Base-by-base conservation (phyloP, 2,329 filamentous ascomycete species). In the Penicillium crustosum region DNA sequence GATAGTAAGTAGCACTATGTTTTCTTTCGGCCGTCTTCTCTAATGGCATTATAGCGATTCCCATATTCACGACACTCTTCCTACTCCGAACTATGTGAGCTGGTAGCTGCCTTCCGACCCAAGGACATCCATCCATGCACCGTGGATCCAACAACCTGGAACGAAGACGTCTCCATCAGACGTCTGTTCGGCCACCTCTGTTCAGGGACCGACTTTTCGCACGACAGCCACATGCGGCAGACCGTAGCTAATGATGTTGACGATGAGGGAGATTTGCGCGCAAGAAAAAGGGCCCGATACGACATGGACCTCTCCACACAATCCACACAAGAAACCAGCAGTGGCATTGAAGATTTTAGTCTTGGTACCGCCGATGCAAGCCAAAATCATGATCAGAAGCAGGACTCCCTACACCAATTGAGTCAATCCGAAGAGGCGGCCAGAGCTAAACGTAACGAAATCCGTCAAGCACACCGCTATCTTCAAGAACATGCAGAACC, bases 1-100 rank as follows among this genome's bases (percentile, higher is more conserved):
- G 23, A 76, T 77, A 49, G 74, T 77, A 62, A 58, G 73, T 66
- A 1, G 17, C n/a, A n/a, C 25, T 27, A 23, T 21, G 3, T n/a
- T 53, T 33, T 6, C 5, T 9, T 27, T 21, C 9, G 6, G 12
- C 7, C 3, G 25, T 44, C 3, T 6, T 12, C 25, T 27, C 63
- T 68, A 47, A 66, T 39, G 12, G 4, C 13, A 3, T n/a, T 15
- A 35, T 44, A 77, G 78, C 80, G 77, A 21, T 97, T 96, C 64
- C 90, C 93, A 0, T 97, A 93, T 69, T 93, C 93, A 0, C 84
- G 93, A 1, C 93, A 97, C 73, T 95, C 93, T 0, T 96, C 91
- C 0, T 93, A 94, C 59, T 78, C 80, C 0, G 93, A 97, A 70
- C 82, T 96, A 3, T 89, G 90, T 61, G 76, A 86, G 53, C 77